Evolutionary conservation across 768 basidiomycete species (phyloP).

Genomic region (Stropharia rugosoannulata): DNA sequence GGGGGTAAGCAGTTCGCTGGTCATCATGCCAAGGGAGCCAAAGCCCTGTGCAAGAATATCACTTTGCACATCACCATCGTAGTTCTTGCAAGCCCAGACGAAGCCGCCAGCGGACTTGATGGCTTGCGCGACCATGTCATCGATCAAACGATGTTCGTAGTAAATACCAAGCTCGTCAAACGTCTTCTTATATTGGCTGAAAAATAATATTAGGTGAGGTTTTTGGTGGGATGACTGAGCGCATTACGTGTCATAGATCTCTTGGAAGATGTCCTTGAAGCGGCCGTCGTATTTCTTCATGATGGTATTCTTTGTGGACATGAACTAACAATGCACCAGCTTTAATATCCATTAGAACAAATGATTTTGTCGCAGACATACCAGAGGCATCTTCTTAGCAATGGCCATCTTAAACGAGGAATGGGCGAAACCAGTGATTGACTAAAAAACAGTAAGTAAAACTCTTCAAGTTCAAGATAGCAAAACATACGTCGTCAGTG

Average conservation of each 20-base stretch:
- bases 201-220: background rate
- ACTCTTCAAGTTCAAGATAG: background rate
- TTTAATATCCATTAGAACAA: background rate
- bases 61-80: slow-evolving; percentile 86
- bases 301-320: slow-evolving; percentile 99
- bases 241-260: slow-evolving; percentile 78
- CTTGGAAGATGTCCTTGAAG: slow-evolving; percentile 99
- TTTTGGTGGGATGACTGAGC: background rate
- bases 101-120: slow-evolving; percentile 97
- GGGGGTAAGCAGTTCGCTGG: slow-evolving; percentile 90
- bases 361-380: slow-evolving; percentile 19
- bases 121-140: slow-evolving; percentile 98
- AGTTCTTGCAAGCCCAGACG: slow-evolving; percentile 74
- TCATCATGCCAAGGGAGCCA: slow-evolving; percentile 98
- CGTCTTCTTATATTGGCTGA: slow-evolving; percentile 63
- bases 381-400: slow-evolving; percentile 73
- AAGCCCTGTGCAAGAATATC: slow-evolving; percentile 98
- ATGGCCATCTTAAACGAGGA: slow-evolving; percentile 97
- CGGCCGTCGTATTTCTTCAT: slow-evolving; percentile 97
- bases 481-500: slow-evolving; percentile 74
- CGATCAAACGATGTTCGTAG: slow-evolving; percentile 96
- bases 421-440: slow-evolving; percentile 94
- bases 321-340: slow-evolving; percentile 51
- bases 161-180: slow-evolving; percentile 76
- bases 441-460: slow-evolving; percentile 38